Evolutionary conservation across 2,329 filamentous ascomycete genomes (phyloP).

Genomic region (Fusarium citri): DNA sequence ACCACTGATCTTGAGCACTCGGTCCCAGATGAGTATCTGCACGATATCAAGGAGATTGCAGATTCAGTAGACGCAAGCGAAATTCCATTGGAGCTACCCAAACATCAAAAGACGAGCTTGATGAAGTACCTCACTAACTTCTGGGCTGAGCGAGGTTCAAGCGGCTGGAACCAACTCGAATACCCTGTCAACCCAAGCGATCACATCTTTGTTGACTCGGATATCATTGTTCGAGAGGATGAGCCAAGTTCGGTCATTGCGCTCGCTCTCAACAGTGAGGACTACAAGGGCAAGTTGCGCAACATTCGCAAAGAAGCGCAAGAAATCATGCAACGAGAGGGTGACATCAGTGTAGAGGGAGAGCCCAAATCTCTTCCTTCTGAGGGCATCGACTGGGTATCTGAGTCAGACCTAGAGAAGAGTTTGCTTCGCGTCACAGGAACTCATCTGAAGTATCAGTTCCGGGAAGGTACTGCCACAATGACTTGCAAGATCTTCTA

Average conservation of each 20-base stretch:
- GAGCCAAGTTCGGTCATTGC: conserved; percentile 97
- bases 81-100: conserved; percentile 80
- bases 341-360: conserved; percentile 47
- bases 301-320: conserved; percentile 69
- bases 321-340: conserved; percentile 54
- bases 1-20: conserved; percentile 79
- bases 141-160: conserved; percentile 97
- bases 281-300: conserved; percentile 84
- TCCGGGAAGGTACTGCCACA: conserved; percentile 90
- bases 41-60: conserved; percentile 71
- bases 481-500: conserved; percentile 99
- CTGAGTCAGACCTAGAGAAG: conserved; percentile 83
- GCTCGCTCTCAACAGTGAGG: conserved; percentile 86
- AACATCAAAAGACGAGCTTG: conserved; percentile 91
- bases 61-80: conserved; percentile 72
- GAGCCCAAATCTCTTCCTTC: conserved; percentile 50
- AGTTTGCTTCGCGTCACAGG: conserved; percentile 86
- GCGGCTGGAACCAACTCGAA: conserved; percentile 91
- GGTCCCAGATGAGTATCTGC: conserved; percentile 74
- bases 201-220: conserved; percentile 96
- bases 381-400: conserved; percentile 56
- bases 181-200: conserved; percentile 90
- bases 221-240: conserved; percentile 97
- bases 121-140: conserved; percentile 98
- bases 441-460: conserved; percentile 95